Evolutionary conservation across 805 yeast species (phyloP), one percentile per base, ranked within the genome.

Genomic region (Candida golubevii): DNA sequence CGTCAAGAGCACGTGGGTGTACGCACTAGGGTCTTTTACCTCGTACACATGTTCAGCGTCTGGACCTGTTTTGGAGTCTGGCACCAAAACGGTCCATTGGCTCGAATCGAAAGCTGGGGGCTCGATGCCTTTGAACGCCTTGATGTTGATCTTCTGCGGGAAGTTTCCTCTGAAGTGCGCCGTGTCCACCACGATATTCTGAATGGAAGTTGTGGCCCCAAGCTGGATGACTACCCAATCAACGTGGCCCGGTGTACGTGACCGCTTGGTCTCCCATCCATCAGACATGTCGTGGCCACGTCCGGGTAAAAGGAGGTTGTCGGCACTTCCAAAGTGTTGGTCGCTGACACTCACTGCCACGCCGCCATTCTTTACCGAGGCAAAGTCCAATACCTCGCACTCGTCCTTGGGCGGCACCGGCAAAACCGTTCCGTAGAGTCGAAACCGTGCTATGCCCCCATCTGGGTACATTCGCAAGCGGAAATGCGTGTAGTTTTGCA

Each of bases 231-330:
- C 78, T 2, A 81, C 96, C 97, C 97, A 91, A 71, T 91, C 99
- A 33, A 78, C 81, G 62, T 91, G 98, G 36, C 87, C 89, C 4
- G 82, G 78, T 10, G 69, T 72, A 62, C 98, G 78, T 1, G 97
- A 88, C 62, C 99, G 80, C 56, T 79, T 80, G 23, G 99, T 91
- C 63, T 91, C 99, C 99, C 99, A 91, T 11, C 99, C 99, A 60
- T 93, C 98, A 40, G 93, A 80, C 98, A 91, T 91, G 65, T 91
- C 97, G 56, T 76, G 79, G 41, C 99, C 99, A 48, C 97, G 80
- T 12, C 98, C 98, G 2, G 97, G 97, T 44, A 91, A 71, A 45
- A 91, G 69, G 49, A 91, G 71, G 68, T 91, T 91, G 63, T 87
- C 95, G 33, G 90, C 95, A 36, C 91, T 78, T 33, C 97, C 95